phyloP scores from a whole-genome alignment of 2,329 filamentous ascomycete genomes.

The Nemania sp. region DNA sequence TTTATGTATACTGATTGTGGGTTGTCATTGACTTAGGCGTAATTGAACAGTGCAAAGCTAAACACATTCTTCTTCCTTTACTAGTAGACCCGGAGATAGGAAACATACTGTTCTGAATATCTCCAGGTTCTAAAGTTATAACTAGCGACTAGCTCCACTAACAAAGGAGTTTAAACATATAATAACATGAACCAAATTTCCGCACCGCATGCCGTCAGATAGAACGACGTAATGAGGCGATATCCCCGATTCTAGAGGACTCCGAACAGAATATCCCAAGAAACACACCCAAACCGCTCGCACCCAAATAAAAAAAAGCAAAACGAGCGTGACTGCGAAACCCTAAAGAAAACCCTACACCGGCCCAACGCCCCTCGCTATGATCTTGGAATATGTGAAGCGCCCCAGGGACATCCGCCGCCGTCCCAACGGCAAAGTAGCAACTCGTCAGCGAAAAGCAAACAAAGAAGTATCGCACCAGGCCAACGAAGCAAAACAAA shows the following conservation, averaged over 20 bases:
- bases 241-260: background rate
- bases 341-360: conserved; percentile 8
- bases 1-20: background rate
- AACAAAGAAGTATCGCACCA: background rate
- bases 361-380: conserved; percentile 40
- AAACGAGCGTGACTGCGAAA: conserved; percentile 17
- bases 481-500: background rate
- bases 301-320: conserved; percentile 23
- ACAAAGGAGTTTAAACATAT: background rate
- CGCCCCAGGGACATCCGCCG: conserved; percentile 18
- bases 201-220: background rate
- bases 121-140: background rate
- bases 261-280: conserved; percentile 14
- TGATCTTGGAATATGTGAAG: conserved; percentile 24
- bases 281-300: conserved; percentile 17
- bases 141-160: background rate
- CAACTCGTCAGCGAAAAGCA: background rate
- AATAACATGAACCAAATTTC: conserved; percentile 7
- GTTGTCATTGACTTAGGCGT: background rate
- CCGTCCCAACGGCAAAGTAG: conserved; percentile 12
- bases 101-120: background rate
- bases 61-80: background rate
- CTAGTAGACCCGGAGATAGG: background rate
- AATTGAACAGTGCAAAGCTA: background rate
- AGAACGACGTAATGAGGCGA: background rate